These are phyloP conservation scores for Cytospora piceae DNA, from an alignment of 2,329 filamentous ascomycete genomes.

Conservation along the genomic window DNA sequence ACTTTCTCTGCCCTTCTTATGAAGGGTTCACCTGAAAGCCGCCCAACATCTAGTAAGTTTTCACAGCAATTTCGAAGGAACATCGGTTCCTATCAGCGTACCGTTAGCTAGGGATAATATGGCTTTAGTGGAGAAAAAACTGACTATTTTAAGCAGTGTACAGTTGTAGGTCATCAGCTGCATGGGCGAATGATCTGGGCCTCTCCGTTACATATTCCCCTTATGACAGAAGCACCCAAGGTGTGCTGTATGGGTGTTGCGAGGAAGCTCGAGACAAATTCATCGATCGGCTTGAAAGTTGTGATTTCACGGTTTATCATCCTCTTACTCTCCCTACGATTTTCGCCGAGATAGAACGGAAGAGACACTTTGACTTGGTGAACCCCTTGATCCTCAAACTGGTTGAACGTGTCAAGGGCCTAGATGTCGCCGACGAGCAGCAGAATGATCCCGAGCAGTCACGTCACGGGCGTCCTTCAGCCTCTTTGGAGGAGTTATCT, in stretches of 20 bases:
- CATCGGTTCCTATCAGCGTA: background rate
- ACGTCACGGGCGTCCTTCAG: background rate
- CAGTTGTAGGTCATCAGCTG: slow-evolving; percentile 4
- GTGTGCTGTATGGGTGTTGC: slow-evolving; percentile 7
- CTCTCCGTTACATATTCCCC: slow-evolving; percentile 9
- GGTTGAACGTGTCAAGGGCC: slow-evolving; percentile 13
- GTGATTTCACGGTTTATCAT: slow-evolving; percentile 2
- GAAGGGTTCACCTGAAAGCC: background rate
- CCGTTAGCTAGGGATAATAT: background rate
- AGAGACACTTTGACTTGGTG: slow-evolving; percentile 20
- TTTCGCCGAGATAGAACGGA: slow-evolving; percentile 24
- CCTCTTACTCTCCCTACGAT: slow-evolving; percentile 3
- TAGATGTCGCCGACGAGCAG: slow-evolving; percentile 2
- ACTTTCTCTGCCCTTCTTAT: background rate
- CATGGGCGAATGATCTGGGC: background rate
- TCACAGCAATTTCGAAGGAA: background rate
- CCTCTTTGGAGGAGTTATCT: background rate
- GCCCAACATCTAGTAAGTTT: background rate
- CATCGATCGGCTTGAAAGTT: background rate
- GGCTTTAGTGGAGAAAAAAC: background rate
- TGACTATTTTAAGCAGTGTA: background rate
- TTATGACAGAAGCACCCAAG: background rate
- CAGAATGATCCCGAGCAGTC: background rate
- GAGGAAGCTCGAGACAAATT: background rate
- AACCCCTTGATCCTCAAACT: slow-evolving; percentile 2